These are phyloP conservation scores for Heimioporus sp. DNA, from an alignment of 768 basidiomycete species.

Conservation along the genomic window DNA sequence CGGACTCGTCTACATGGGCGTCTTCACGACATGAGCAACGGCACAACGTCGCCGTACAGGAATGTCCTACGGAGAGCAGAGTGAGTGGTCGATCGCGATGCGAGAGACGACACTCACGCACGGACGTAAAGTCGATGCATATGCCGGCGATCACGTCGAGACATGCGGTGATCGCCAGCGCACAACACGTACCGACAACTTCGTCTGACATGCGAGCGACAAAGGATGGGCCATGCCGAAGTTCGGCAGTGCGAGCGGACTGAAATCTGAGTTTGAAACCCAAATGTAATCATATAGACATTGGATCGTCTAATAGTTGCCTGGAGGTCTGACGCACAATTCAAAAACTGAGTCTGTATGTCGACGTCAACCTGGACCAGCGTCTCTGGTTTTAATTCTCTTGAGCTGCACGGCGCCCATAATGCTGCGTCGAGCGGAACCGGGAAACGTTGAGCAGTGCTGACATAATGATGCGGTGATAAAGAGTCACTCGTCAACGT, in stretches of 20 bases:
- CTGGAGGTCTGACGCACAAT: too few species aligned
- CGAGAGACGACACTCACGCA: constrained; percentile 13
- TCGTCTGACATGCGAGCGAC: constrained; percentile 16
- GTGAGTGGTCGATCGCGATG: neutral
- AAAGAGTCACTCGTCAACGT: neutral
- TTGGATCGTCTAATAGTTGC: too few species aligned
- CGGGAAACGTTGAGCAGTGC: neutral
- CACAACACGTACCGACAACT: constrained; percentile 21
- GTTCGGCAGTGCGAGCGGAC: too few species aligned
- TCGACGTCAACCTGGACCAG: too few species aligned
- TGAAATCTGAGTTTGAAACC: too few species aligned
- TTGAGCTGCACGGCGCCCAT: too few species aligned
- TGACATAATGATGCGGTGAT: constrained; percentile 18
- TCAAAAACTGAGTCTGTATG: too few species aligned
- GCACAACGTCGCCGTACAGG: constrained; percentile 26
- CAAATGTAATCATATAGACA: too few species aligned
- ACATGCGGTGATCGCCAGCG: constrained; percentile 12
- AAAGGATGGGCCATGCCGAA: too few species aligned
- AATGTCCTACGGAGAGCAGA: constrained; percentile 10
- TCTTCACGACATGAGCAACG: constrained; percentile 8
- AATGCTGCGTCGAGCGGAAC: too few species aligned
- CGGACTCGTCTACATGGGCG: constrained; percentile 1
- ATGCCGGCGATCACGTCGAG: constrained; percentile 21
- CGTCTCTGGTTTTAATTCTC: too few species aligned
- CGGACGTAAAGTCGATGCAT: constrained; percentile 22